Evolutionary conservation across 1,139 yeast species (phyloP).

Genomic region (Pneumocystis murina): DNA sequence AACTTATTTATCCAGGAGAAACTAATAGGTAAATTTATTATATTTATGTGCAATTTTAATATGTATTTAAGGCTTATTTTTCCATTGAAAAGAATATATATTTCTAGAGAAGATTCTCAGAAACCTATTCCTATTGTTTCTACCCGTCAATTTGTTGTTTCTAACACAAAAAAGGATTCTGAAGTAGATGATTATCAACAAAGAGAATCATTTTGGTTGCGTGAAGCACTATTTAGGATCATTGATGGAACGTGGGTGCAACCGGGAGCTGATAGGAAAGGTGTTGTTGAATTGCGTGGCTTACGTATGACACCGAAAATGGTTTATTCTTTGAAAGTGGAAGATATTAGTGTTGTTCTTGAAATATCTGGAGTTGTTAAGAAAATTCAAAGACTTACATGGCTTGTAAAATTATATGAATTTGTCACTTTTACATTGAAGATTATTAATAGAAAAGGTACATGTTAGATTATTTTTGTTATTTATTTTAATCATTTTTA

Average conservation of each 20-base stretch:
- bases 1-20: conserved; percentile 32
- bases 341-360: conserved; percentile 4
- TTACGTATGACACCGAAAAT: conserved; percentile 40
- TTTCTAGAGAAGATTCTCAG: conserved; percentile 31
- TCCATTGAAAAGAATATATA: conserved; percentile 46
- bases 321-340: conserved; percentile 16
- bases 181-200: conserved; percentile 23
- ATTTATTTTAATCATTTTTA: neutral
- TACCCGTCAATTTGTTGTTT: conserved; percentile 56
- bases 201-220: conserved; percentile 64
- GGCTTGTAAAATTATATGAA: conserved; percentile 15
- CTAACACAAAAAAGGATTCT: conserved; percentile 33
- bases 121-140: conserved; percentile 60
- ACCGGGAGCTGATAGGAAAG: conserved; percentile 27
- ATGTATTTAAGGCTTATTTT: conserved; percentile 39
- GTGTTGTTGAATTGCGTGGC: conserved; percentile 50
- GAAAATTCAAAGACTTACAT: conserved; percentile 10
- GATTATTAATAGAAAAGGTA: conserved; percentile 10
- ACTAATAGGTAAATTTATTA: conserved; percentile 21
- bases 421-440: conserved; percentile 16
- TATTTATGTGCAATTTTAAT: neutral
- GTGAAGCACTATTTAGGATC: conserved; percentile 45
- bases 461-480: neutral
- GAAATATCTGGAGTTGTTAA: conserved; percentile 4
- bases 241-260: conserved; percentile 51